phyloP scores from a whole-genome alignment of 345 rosid genomes.

The Ceriops decandra region DNA sequence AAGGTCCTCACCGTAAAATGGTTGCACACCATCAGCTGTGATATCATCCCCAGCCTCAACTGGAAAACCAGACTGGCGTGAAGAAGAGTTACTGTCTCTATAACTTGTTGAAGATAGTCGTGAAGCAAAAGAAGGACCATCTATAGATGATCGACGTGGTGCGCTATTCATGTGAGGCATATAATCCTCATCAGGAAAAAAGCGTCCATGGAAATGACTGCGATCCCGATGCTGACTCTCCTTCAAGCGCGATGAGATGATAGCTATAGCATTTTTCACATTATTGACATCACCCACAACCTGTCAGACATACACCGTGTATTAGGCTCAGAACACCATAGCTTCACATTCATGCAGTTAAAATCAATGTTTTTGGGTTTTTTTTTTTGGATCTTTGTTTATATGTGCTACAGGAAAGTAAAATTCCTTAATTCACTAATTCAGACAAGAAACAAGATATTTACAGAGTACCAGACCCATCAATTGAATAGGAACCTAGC shows the following conservation, averaged over 20 bases:
- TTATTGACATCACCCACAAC: conserved; percentile 76
- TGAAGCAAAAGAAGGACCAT: conserved; percentile 50
- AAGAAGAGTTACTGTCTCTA: conserved; percentile 48
- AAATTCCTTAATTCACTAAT: not conserved
- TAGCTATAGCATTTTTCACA: conserved; percentile 74
- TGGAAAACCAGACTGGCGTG: conserved; percentile 51
- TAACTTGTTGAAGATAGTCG: conserved; percentile 45
- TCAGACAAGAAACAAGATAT: not conserved
- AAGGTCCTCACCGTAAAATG: conserved; percentile 66
- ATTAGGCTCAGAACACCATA: not conserved
- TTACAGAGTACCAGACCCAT: not conserved
- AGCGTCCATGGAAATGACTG: conserved; percentile 64
- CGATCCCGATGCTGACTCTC: conserved; percentile 99
- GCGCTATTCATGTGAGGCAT: conserved; percentile 48
- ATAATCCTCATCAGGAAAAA: conserved; percentile 74
- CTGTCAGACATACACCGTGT: conserved; percentile 35
- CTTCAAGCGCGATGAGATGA: conserved; percentile 76
- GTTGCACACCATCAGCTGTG: conserved; percentile 51
- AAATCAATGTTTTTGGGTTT: no score
- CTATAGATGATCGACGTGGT: conserved; percentile 52
- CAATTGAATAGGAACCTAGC: conserved; percentile 6
- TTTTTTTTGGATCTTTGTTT: not conserved
- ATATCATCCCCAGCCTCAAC: conserved; percentile 44
- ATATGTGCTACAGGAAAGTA: not conserved
- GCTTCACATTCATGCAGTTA: not conserved